phyloP scores from a whole-genome alignment of 371 early-diverging fungal species.

The Lichtheimia hyalospora region DNA sequence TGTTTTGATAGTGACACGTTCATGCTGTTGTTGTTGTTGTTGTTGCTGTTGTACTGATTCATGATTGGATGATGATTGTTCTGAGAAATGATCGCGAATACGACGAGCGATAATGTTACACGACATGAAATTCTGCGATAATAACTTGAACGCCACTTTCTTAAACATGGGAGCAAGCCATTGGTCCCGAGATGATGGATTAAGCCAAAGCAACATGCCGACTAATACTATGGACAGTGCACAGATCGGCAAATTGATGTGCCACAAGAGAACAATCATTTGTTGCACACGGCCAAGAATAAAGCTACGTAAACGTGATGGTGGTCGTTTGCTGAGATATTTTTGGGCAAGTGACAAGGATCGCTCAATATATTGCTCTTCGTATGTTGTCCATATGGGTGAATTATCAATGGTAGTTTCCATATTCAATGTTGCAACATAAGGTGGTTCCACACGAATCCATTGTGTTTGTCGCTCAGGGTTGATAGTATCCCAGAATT shows the following conservation, averaged over 20 bases:
- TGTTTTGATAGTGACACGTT: slow-evolving; percentile 28
- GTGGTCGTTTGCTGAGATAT: neutral
- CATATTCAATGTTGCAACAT: slow-evolving; percentile 8
- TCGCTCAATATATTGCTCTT: slow-evolving; percentile 1
- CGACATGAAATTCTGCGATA: slow-evolving; percentile 1
- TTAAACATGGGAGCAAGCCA: slow-evolving; percentile 26
- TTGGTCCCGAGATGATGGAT: slow-evolving; percentile 24
- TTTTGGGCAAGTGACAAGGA: slow-evolving; percentile 3
- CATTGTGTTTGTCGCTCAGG: slow-evolving; percentile 20
- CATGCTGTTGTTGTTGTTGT: slow-evolving; percentile 21
- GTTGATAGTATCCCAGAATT: slow-evolving; percentile 31
- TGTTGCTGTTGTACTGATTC: slow-evolving; percentile 38
- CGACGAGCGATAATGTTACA: slow-evolving; percentile 4
- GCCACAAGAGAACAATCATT: slow-evolving; percentile 8
- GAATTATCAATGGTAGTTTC: neutral
- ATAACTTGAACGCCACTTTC: slow-evolving; percentile 9
- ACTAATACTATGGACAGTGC: slow-evolving; percentile 23
- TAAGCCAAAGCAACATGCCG: slow-evolving; percentile 31
- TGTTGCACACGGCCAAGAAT: slow-evolving; percentile 6
- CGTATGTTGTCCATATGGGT: neutral
- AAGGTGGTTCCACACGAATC: slow-evolving; percentile 17
- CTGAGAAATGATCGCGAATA: slow-evolving; percentile 19
- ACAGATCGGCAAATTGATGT: slow-evolving; percentile 26
- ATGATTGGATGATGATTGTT: slow-evolving; percentile 26
- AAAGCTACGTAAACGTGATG: slow-evolving; percentile 9